These are phyloP conservation scores for Trichoderma arundinaceum DNA, from an alignment of 2,329 filamentous ascomycete genomes.

Conservation along the genomic window DNA sequence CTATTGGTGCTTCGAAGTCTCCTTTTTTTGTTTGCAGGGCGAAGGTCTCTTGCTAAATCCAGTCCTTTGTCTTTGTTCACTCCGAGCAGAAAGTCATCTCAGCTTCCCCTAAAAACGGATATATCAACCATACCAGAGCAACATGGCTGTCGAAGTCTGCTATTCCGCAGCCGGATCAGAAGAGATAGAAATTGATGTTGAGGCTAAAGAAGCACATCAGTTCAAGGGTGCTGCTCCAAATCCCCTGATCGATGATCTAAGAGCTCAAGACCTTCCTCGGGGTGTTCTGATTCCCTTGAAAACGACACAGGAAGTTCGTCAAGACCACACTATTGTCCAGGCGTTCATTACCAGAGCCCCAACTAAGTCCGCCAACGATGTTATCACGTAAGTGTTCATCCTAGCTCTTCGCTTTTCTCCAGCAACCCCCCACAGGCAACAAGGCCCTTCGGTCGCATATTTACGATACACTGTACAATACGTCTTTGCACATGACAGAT, in stretches of 20 bases:
- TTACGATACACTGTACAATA: neutral
- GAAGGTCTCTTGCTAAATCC: neutral
- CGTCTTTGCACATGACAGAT: no score
- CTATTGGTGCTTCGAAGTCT: neutral
- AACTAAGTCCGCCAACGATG: constrained; percentile 71
- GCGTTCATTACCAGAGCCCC: constrained; percentile 76
- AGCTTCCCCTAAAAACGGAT: neutral
- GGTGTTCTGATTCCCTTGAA: constrained; percentile 67
- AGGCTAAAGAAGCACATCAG: constrained; percentile 23
- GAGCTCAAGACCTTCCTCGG: constrained; percentile 45
- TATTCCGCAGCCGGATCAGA: neutral
- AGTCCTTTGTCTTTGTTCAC: neutral
- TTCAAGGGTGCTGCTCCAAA: constrained; percentile 41
- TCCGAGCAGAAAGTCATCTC: neutral
- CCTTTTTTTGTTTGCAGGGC: neutral
- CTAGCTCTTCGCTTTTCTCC: neutral
- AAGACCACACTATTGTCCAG: constrained; percentile 63
- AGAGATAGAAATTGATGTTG: constrained; percentile 18
- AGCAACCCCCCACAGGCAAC: no score
- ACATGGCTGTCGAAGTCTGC: constrained; percentile 8
- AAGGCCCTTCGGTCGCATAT: neutral
- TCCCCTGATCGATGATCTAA: constrained; percentile 47
- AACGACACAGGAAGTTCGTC: constrained; percentile 66
- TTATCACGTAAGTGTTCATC: constrained; percentile 67
- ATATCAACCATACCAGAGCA: neutral